Evolutionary conservation across 805 yeast genomes (phyloP).

Genomic region (Ogataea saltuana): DNA sequence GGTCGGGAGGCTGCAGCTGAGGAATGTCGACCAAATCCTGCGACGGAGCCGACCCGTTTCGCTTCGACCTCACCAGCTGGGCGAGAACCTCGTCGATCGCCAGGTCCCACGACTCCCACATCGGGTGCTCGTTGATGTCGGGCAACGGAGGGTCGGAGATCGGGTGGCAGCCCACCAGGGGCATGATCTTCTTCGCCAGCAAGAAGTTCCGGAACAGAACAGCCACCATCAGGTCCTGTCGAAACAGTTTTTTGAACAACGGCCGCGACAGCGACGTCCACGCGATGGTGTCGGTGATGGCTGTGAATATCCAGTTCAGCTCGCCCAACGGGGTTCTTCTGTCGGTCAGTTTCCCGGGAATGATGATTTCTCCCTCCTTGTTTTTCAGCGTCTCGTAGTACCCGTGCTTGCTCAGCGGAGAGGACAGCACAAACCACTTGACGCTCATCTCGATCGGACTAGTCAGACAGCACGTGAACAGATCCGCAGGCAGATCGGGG

Average conservation of each 20-base stretch:
- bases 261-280: conserved; percentile 92
- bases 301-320: conserved; percentile 95
- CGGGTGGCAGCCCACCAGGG: conserved; percentile 90
- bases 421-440: conserved; percentile 86
- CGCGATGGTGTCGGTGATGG: conserved; percentile 96
- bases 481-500: conserved; percentile 93
- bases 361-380: conserved; percentile 57
- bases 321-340: conserved; percentile 95
- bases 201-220: conserved; percentile 91
- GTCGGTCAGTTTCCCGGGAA: conserved; percentile 91
- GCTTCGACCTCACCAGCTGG: conserved; percentile 52
- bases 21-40: conserved; percentile 33
- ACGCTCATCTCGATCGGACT: conserved; percentile 94
- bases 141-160: conserved; percentile 93
- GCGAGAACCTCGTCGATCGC: conserved; percentile 93
- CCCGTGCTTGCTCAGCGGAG: conserved; percentile 55
- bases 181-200: conserved; percentile 91
- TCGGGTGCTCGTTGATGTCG: conserved; percentile 76
- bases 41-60: conserved; percentile 23
- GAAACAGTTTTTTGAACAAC: conserved; percentile 81
- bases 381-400: conserved; percentile 51
- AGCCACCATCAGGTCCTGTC: conserved; percentile 96
- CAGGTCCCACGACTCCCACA: conserved; percentile 99
- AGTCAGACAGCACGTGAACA: conserved; percentile 93
- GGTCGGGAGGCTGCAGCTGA: conserved; percentile 31